phyloP scores from a whole-genome alignment of 2,329 filamentous ascomycete species.

The Diaporthe vexans region DNA sequence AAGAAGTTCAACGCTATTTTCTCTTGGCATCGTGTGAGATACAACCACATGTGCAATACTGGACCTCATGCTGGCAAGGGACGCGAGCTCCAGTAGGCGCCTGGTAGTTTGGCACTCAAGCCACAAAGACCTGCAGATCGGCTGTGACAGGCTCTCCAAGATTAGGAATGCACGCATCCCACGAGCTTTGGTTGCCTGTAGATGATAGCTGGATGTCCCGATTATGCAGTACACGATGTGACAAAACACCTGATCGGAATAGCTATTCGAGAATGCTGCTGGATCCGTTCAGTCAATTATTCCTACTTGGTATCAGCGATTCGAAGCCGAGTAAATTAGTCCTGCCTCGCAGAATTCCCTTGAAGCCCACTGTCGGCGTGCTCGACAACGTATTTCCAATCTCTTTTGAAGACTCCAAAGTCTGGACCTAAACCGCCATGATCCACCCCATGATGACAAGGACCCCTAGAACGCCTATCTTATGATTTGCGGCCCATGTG shows the following conservation, averaged over 20 bases:
- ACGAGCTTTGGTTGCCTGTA: neutral
- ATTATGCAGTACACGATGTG: neutral
- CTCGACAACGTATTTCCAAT: neutral
- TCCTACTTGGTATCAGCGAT: neutral
- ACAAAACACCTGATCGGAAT: neutral
- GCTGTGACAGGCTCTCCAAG: neutral
- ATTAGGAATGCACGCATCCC: neutral
- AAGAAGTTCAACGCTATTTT: neutral
- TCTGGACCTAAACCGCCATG: neutral
- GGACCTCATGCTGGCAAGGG: neutral
- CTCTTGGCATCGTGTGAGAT: neutral
- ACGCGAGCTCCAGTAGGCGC: neutral
- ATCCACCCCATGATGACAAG: neutral
- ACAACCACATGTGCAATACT: neutral
- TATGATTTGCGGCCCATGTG: neutral
- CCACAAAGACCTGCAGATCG: neutral
- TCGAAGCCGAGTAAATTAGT: neutral
- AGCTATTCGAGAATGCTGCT: neutral
- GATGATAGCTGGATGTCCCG: neutral
- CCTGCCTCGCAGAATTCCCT: neutral
- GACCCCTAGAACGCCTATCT: neutral
- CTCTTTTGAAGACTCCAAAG: neutral
- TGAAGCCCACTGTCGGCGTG: too few relatives aligned
- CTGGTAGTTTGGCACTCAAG: neutral
- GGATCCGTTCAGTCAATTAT: neutral